A percentile compares a stretch with the other conserved stretches of the same genome.
Conservation (phyloP, 2,329 filamentous ascomycete species). For the Cucurbitaria berberidis region DNA sequence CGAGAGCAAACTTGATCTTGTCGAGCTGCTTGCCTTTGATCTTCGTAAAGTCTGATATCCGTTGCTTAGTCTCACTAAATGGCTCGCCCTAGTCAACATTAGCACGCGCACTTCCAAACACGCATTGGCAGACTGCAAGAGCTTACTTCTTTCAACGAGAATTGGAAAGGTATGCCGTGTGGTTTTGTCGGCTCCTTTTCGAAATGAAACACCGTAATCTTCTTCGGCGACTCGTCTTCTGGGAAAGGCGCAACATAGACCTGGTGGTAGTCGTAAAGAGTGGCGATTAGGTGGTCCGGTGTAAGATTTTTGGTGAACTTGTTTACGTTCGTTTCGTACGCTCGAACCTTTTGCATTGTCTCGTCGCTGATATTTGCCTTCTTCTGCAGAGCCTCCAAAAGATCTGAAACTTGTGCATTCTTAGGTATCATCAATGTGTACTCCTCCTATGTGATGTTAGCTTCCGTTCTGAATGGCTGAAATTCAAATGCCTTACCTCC, state of each 20-base stretch:
- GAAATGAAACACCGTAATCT: conserved; percentile 88
- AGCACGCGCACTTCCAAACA: conserved; percentile 17
- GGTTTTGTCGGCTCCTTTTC: conserved; percentile 84
- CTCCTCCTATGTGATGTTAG: conserved; percentile 63
- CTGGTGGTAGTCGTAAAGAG: conserved; percentile 83
- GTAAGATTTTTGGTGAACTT: conserved; percentile 83
- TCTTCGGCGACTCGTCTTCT: conserved; percentile 68
- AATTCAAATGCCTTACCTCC: conserved; percentile 64
- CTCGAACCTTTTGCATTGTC: conserved; percentile 71
- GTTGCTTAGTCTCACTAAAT: conserved; percentile 91
- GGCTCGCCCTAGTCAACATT: conserved; percentile 68
- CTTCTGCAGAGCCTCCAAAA: conserved; percentile 76
- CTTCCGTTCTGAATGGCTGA: background rate
- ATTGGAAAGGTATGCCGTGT: conserved; percentile 91
- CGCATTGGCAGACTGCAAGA: background rate
- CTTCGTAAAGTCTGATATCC: conserved; percentile 89
- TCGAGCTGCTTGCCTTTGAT: conserved; percentile 98
- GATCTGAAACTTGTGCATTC: conserved; percentile 78
- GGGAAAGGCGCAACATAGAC: conserved; percentile 83
- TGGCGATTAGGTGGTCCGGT: conserved; percentile 74
- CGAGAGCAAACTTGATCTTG: conserved; percentile 93
- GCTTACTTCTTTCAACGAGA: conserved; percentile 77
- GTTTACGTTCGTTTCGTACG: conserved; percentile 82
- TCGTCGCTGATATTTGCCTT: conserved; percentile 83
- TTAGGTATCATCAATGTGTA: conserved; percentile 87